Conservation (phyloP, 2,329 filamentous ascomycete genomes). For the Calonectria honghensis region DNA sequence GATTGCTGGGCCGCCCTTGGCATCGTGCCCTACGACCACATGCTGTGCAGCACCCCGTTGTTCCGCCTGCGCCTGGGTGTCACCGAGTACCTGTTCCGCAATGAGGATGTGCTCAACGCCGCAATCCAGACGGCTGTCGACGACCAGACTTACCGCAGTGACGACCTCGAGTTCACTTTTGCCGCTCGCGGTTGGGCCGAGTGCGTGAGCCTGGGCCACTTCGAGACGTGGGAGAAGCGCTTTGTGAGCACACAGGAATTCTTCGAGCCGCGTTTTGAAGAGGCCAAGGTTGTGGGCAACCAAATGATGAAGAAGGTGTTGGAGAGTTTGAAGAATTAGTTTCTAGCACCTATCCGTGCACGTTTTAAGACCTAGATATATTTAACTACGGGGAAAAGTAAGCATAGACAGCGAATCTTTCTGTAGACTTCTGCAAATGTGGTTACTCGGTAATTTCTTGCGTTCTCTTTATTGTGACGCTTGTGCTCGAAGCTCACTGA, state of each 20-base stretch:
- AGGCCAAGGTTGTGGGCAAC: slow-evolving; percentile 91
- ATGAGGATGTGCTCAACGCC: slow-evolving; percentile 86
- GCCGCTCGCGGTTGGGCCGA: slow-evolving; percentile 97
- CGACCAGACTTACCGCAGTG: slow-evolving; percentile 93
- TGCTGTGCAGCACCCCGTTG: slow-evolving; percentile 98
- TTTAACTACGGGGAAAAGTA: neutral
- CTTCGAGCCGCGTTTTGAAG: slow-evolving; percentile 92
- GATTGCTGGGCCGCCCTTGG: slow-evolving; percentile 97
- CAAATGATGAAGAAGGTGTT: slow-evolving; percentile 98
- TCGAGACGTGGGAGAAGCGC: slow-evolving; percentile 92
- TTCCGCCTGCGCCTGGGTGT: slow-evolving; percentile 98
- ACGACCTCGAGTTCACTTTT: slow-evolving; percentile 98
- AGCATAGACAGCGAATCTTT: neutral
- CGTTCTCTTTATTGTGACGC: neutral
- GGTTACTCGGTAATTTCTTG: neutral
- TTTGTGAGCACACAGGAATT: slow-evolving; percentile 94
- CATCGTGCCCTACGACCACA: slow-evolving; percentile 98
- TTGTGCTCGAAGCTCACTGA: slow-evolving; percentile 26
- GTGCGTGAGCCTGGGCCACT: slow-evolving; percentile 92
- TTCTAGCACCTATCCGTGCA: slow-evolving; percentile 23
- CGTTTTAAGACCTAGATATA: slow-evolving; percentile 17
- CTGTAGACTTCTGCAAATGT: slow-evolving; percentile 1
- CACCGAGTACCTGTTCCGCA: slow-evolving; percentile 96
- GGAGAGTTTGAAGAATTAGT: slow-evolving; percentile 78
- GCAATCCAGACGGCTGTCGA: slow-evolving; percentile 90